Base-by-base conservation (phyloP, 1,139 yeast species). In the Lodderomyces metapsilosis region DNA sequence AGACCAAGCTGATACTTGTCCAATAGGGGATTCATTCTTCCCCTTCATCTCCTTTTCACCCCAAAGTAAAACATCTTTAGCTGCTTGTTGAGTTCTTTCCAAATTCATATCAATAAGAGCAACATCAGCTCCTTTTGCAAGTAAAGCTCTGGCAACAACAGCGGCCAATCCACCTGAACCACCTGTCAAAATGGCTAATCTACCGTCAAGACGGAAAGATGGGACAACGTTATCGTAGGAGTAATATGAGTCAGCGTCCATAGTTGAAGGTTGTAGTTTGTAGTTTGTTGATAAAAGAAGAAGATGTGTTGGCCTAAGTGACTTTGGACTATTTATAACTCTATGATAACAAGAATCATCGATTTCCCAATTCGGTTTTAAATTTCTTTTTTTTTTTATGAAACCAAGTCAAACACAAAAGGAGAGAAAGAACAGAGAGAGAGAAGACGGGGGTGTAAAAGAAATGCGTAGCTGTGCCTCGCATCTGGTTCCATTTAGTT, bases 111-210 rank as follows among this genome's bases (percentile, higher is more conserved):
- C 94, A 34, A 86, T 73, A 38, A 86, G 70, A n/a, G 94, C 94
- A 36, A 86, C 68, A 13, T 84, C 84, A 4, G 88, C 85, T 38
- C 84, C 85, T 57, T 81, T 84, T 5, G 86, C 84, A 24, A 84
- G 66, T 41, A 82, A 71, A 16, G 86, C 87, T 60, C 84, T 78
- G 41, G 85, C 78, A 62, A 85, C 61, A 13, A 84, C 80, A 24
- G 81, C 66, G 2, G 89, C 84, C 52, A 86, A 69, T 16, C 94
- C 94, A 40, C 94, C 94, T 23, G 89, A 82, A 13, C 94, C 95
- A 40, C 95, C 95, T 25, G 94, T 86, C 51, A 86, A 66, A 41
- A 86, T 73, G 35, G 88, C 88, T 44, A 84, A 69, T 61, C 82
- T 80, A 42, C 86, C 86, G 52, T 83, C 89, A 50, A 85, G 73